Evolutionary conservation across 169 alveolate species (phyloP), one percentile per base, ranked within the genome.

Genomic region (Eimeria sp.): DNA sequence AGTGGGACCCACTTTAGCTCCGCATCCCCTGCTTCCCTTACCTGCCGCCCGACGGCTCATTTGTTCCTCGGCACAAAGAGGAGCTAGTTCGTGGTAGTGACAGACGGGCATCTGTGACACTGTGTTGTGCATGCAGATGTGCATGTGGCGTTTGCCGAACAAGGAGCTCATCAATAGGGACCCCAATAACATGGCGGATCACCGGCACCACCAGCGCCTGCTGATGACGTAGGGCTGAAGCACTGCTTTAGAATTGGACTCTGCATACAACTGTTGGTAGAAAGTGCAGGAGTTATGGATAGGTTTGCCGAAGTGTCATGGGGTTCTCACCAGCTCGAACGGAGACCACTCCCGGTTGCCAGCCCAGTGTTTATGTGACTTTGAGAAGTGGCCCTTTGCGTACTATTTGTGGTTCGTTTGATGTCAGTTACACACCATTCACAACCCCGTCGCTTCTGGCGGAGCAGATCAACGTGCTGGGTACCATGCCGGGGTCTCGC

Each of bases 71-170:
- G 57, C 54, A 18, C 83, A 40, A 51, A 11, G 30, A 27, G 14
- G 16, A 40, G 13, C 25, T 72, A 34, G 82, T 72, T 73, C 13
- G 83, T 73, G 54, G 57, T 73, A 73, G 27, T 40, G 14, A 73
- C 20, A n/a, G 51, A 43, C 43, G 43, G 43, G 11, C 88, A 3
- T 45, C 88, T 78, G 88, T 1, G 27, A 27, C 57, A 63, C 61
- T 25, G 75, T 86, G 54, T 78, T 95, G 34, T 75, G 47, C 57
- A 10, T 67, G 72, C 95, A 95, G 96, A 95, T 98, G 97, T 98
- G 99, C 90, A 98, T 98, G 99, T 98, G 99, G 99, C 97, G 98
- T 61, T 96, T 98, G 92, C 99, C 99, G 11, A 97, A 98, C 96
- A 98, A 98, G 97, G 99, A 98, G 95, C 97, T 98, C 73, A 98